Evolutionary conservation across 2,329 filamentous ascomycete genomes (phyloP), one percentile per base, ranked within the genome.

Genomic region (Emericellopsis cladophorae): DNA sequence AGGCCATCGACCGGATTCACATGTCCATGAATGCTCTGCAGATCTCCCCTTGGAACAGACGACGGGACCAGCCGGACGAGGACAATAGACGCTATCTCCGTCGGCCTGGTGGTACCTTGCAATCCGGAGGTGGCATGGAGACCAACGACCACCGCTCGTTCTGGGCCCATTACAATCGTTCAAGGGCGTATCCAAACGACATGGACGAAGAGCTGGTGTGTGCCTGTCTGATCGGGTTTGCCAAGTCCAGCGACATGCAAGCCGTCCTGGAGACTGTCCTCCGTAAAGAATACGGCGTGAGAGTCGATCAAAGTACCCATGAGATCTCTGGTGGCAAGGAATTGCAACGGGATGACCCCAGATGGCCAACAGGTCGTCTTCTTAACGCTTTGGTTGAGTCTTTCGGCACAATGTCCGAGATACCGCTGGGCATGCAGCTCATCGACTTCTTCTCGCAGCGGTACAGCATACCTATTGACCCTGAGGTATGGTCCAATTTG

Each of bases 301-400:
- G 40, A 6, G 43, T 59, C 10, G 32, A 42, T 10, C 42, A 51
- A 15, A 42, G 50, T n/a, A 34, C 10, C 6, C 22, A 48, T 1
- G 45, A 52, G 0, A 44, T 65, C 33, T 46, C 42, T 2, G 61
- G 54, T 14, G 59, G 64, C n/a, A 62, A 53, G 24, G 49, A 52
- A 2, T 67, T 74, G 35, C 53, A 62, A 1, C 50, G 48, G 1
- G 62, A 66, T 23, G 79, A 74, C 1, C 69, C 74, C 7, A 56
- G 81, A 26, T 62, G 66, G 39, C 84, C 85, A 2, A 76, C 72
- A 1, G 46, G 55, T 7, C 61, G 64, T 2, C 64, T 89, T 1
- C 65, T 90, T 18, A 65, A 74, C 41, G 72, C 79, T 8, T 61
- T 89, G n/a, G 79, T 81, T 6, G 78, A 86, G 52, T 65, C 68